Evolutionary conservation across 441 rosid genomes (phyloP).

Genomic region (Euphorbia schlechtendalii): DNA sequence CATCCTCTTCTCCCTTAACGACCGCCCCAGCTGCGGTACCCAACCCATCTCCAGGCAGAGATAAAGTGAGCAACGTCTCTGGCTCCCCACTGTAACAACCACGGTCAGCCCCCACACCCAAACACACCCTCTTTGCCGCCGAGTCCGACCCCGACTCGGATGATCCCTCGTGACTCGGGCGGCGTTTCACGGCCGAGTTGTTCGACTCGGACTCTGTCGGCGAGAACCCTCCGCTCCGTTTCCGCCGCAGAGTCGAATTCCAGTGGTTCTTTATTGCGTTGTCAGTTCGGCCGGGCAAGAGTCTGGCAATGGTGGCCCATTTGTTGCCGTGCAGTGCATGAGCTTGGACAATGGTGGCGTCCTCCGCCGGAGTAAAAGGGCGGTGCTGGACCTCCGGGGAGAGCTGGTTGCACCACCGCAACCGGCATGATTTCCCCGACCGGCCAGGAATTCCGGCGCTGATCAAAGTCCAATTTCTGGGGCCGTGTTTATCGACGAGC

Average conservation of each 20-base stretch:
- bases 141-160: slow-evolving; percentile 18
- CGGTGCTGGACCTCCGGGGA: slow-evolving; percentile 57
- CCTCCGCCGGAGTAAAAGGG: slow-evolving; percentile 50
- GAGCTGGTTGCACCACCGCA: slow-evolving; percentile 68
- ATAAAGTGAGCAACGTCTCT: slow-evolving; percentile 36
- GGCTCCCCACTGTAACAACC: slow-evolving; percentile 23
- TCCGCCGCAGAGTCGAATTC: slow-evolving; percentile 52
- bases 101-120: slow-evolving; percentile 14
- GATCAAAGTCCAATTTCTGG: slow-evolving; percentile 57
- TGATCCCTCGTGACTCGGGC: slow-evolving; percentile 2
- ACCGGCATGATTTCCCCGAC: slow-evolving; percentile 58
- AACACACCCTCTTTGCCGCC: slow-evolving; percentile 27
- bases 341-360: slow-evolving; percentile 38
- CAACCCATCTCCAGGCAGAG: slow-evolving; percentile 39
- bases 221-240: slow-evolving; percentile 22
- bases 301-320: slow-evolving; percentile 60
- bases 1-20: slow-evolving; percentile 4
- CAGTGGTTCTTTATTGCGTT: slow-evolving; percentile 63
- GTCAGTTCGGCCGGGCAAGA: slow-evolving; percentile 56
- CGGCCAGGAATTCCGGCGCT: slow-evolving; percentile 52
- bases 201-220: slow-evolving; percentile 31
- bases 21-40: background rate
- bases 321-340: slow-evolving; percentile 50
- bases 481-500: slow-evolving; percentile 47
- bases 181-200: slow-evolving; percentile 22